Percentiles rank a stretch among this genome's conserved stretches.
Conservation (phyloP, 768 basidiomycete species). For the Naganishia kalamii region DNA sequence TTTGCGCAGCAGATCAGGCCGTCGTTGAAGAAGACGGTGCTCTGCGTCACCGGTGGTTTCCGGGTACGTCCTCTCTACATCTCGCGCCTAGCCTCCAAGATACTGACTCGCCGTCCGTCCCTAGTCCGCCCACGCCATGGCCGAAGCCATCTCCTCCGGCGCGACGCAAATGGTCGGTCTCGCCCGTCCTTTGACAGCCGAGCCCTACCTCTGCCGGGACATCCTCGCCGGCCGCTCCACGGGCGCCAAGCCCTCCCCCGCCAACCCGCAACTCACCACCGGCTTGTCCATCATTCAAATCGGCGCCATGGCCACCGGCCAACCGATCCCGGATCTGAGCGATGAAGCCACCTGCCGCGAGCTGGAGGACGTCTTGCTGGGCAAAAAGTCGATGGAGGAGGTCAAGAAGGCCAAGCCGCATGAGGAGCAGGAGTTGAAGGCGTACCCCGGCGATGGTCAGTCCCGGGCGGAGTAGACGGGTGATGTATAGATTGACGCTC, state of each 20-base stretch:
- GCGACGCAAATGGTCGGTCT: constrained; percentile 36
- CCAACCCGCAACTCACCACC: constrained; percentile 19
- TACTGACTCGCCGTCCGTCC: background rate
- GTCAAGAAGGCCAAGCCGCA: constrained; percentile 20
- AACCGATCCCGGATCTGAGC: constrained; percentile 27
- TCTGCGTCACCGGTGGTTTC: constrained; percentile 45
- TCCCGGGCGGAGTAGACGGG: constrained; percentile 2
- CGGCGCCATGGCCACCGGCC: constrained; percentile 12
- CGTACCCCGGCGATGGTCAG: constrained; percentile 14
- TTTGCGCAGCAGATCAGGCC: constrained; percentile 38
- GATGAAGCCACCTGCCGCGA: constrained; percentile 23
- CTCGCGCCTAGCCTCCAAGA: background rate
- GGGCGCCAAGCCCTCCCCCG: constrained; percentile 32
- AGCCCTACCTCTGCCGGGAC: constrained; percentile 37
- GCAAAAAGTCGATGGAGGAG: constrained; percentile 23
- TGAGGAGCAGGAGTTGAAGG: constrained; percentile 17
- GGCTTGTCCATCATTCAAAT: constrained; percentile 22
- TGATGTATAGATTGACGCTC: background rate
- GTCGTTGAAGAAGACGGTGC: constrained; percentile 30
- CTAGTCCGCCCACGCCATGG: constrained; percentile 31
- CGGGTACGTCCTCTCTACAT: constrained; percentile 18
- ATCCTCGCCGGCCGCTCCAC: constrained; percentile 34
- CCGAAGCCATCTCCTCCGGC: constrained; percentile 28
- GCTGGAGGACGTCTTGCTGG: constrained; percentile 19
- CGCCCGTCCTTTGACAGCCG: constrained; percentile 39